Base-by-base conservation (phyloP, 2,329 filamentous ascomycete species). In the Microsporum canis region DNA sequence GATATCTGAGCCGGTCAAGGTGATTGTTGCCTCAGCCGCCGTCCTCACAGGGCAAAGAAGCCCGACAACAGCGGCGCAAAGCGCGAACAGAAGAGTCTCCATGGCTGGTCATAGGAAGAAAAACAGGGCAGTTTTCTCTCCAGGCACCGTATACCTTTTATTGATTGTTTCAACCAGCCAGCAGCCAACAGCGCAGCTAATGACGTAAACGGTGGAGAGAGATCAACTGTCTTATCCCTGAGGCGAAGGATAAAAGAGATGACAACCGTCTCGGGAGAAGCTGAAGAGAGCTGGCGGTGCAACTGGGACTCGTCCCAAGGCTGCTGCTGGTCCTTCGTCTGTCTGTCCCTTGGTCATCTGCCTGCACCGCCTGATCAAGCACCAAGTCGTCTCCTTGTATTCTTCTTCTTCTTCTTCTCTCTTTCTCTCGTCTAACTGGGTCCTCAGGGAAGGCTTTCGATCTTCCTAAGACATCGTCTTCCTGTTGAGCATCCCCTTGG, bases 1-100 rank as follows among this genome's bases (percentile, higher is more conserved):
- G 43, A 62, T 47, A 29, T 60, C 61, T 1, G 60, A 61, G 36
- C 62, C 62, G 5, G 57, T 63, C 29, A 63, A 45, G 29, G 60
- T 63, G 36, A 56, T 27, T 3, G 49, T 53, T 12, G 55, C 12
- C 14, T 39, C 34, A 4, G 55, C 49, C 5, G 49, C 49, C 31
- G 49, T 33, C 31, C 10, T 7, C 27, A 33, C 12, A n/a, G 49
- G 49, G 5, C 49, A 53, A 7, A 53, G 49, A 31, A 53, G 27
- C 27, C 27, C 49, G 14, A n/a, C 49, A 10, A 53, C 27, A 10
- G 34, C 17, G 27, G 49, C 49, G 29, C 49, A 33, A 31, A 53
- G 29, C 14, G n/a, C 27, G 12, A 53, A 8, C 12, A 53, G 27
- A 53, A 53, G 10, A 5, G 29, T 6, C 29, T 53, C 49, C 49